phyloP scores from a whole-genome alignment of 164 flowering plant genomes.

The Malania oleifera region DNA sequence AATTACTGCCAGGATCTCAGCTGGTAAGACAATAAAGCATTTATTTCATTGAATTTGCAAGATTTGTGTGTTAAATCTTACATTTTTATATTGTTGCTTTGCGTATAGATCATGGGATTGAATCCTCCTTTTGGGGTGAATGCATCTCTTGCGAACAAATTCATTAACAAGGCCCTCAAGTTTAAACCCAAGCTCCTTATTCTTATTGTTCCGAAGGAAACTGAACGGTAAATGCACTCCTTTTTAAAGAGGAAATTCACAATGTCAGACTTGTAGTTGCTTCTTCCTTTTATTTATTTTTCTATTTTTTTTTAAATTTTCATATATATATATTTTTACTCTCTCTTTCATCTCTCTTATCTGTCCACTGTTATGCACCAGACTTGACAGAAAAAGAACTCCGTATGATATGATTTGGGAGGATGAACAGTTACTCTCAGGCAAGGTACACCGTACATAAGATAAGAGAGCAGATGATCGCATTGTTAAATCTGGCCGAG shows the following conservation, averaged over 20 bases:
- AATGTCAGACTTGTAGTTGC: too few relatives aligned
- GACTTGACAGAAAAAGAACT: constrained; percentile 51
- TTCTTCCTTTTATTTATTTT: neutral
- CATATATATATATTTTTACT: too few relatives aligned
- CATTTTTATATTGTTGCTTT: constrained; percentile 7
- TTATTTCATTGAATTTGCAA: neutral
- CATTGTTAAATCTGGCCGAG: too few relatives aligned
- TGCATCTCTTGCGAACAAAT: constrained; percentile 66
- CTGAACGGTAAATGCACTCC: constrained; percentile 72
- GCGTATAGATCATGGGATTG: constrained; percentile 72
- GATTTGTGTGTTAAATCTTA: too few relatives aligned
- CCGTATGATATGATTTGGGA: constrained; percentile 72
- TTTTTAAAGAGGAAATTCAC: too few relatives aligned
- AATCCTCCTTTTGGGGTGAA: constrained; percentile 90
- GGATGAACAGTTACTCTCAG: constrained; percentile 46
- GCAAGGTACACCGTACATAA: constrained; percentile 42
- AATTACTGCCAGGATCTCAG: constrained; percentile 62
- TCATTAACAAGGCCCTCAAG: constrained; percentile 76
- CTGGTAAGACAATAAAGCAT: constrained; percentile 47
- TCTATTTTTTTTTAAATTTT: neutral
- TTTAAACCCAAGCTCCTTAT: constrained; percentile 84
- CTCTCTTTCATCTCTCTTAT: constrained; percentile 3
- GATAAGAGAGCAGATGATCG: neutral
- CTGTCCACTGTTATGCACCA: constrained; percentile 14
- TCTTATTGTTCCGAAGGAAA: constrained; percentile 81